Evolutionary conservation across 305 asterid species (phyloP).

Genomic region (Caryopteris hybrid): DNA sequence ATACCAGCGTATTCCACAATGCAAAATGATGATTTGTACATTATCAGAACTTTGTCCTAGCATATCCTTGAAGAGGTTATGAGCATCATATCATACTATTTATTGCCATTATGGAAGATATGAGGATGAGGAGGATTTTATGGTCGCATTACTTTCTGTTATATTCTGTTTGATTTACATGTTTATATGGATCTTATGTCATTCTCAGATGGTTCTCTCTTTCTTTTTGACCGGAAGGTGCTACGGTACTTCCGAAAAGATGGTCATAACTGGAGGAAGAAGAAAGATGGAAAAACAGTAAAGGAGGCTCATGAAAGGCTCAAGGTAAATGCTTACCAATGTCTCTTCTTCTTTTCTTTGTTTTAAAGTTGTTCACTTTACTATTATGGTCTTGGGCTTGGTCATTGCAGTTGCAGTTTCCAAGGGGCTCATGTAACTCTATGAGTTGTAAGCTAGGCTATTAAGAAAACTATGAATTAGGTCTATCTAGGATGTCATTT

Average conservation of each 20-base stretch:
- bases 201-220: conserved; percentile 85
- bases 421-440: neutral
- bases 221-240: conserved; percentile 96
- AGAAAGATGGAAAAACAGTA: conserved; percentile 97
- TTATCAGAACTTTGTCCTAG: neutral
- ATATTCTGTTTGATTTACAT: neutral
- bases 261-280: conserved; percentile 99
- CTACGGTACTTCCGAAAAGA: conserved; percentile 91
- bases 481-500: neutral
- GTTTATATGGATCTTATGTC: conserved; percentile 14
- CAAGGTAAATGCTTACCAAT: conserved; percentile 45
- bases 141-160: neutral
- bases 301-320: conserved; percentile 99
- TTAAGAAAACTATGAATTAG: neutral
- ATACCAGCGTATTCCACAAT: neutral
- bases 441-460: neutral
- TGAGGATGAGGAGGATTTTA: neutral
- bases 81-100: neutral
- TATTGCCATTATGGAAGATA: neutral
- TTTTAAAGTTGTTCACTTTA: conserved; percentile 1
- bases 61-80: neutral
- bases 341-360: conserved; percentile 1
- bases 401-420: conserved; percentile 4
- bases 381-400: neutral
- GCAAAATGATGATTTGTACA: neutral